A percentile compares a stretch with the other conserved stretches of the same genome.
Evolutionary conservation across 2,329 filamentous ascomycete species (phyloP).

Genomic region (Apiospora arundinis): DNA sequence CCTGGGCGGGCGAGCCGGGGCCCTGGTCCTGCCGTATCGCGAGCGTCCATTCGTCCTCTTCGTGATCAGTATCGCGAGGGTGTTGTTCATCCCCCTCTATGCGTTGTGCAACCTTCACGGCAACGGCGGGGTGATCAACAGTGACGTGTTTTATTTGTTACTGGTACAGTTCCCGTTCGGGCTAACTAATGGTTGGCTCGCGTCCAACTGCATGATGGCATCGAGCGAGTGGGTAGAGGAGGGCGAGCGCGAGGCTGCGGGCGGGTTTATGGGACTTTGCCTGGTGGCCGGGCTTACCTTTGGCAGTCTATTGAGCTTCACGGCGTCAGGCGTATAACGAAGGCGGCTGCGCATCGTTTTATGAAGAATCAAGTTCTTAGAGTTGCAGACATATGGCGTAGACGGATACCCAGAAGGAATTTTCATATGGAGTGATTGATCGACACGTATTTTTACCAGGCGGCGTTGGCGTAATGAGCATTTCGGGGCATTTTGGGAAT

Average conservation of each 20-base stretch:
- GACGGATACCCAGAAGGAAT: neutral
- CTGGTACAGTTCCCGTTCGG: constrained; percentile 86
- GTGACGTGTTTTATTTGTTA: constrained; percentile 87
- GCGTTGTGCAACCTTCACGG: constrained; percentile 87
- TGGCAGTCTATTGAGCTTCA: constrained; percentile 91
- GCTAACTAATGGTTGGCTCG: constrained; percentile 84
- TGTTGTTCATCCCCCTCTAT: constrained; percentile 83
- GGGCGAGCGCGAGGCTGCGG: constrained; percentile 84
- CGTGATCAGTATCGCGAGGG: constrained; percentile 66
- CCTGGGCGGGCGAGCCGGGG: constrained; percentile 74
- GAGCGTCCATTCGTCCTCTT: constrained; percentile 73
- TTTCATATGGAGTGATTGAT: neutral
- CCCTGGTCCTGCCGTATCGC: constrained; percentile 59
- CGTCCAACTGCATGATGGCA: constrained; percentile 90
- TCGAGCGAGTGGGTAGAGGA: constrained; percentile 81
- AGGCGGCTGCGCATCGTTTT: neutral
- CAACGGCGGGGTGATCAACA: constrained; percentile 73
- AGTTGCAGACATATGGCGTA: neutral
- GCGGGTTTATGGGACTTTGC: constrained; percentile 91
- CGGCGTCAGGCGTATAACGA: constrained; percentile 59
- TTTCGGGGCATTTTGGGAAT: neutral
- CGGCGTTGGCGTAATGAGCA: constrained; percentile 3
- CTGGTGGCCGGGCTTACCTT: constrained; percentile 83
- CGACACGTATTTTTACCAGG: neutral
- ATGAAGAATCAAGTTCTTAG: neutral